A percentile compares a stretch with the other conserved stretches of the same genome.
phyloP scores from a whole-genome alignment of 1,284 basidiomycete genomes.

The Naganishia sp. region DNA sequence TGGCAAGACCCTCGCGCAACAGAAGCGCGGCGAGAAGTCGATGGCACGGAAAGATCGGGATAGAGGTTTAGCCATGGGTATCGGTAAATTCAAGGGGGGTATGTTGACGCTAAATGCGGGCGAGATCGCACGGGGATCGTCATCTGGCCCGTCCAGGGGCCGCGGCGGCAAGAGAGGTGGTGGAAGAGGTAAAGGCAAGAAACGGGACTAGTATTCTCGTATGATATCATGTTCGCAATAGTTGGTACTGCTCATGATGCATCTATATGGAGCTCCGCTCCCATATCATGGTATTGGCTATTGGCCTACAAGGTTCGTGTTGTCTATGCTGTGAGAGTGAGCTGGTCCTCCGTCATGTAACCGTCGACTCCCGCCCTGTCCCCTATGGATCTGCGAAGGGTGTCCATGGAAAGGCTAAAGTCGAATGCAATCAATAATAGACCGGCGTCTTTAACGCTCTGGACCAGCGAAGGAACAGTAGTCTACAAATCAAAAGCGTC shows the following conservation, averaged over 20 bases:
- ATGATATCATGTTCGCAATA: neutral
- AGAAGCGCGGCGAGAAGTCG: conserved; percentile 28
- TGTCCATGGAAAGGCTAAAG: conserved; percentile 56
- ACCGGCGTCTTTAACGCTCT: conserved; percentile 83
- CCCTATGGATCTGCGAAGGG: conserved; percentile 42
- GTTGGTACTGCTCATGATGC: neutral
- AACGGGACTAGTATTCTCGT: conserved; percentile 25
- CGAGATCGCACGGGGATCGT: conserved; percentile 44
- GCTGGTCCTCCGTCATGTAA: conserved; percentile 51
- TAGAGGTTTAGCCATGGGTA: conserved; percentile 51
- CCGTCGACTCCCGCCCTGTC: conserved; percentile 52
- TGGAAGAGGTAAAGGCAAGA: conserved; percentile 31
- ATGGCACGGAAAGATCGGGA: conserved; percentile 37
- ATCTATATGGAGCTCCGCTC: neutral
- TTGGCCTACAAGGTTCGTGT: neutral
- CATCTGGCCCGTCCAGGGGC: conserved; percentile 3
- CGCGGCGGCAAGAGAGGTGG: conserved; percentile 28
- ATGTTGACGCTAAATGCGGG: conserved; percentile 47
- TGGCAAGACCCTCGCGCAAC: conserved; percentile 28
- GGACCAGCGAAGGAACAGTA: conserved; percentile 77
- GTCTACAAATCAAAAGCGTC: conserved; percentile 41
- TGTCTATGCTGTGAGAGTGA: conserved; percentile 25
- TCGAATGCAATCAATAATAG: conserved; percentile 80
- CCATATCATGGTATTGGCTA: too few species aligned
- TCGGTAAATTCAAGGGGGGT: conserved; percentile 50